phyloP scores from a whole-genome alignment of 495 filamentous ascomycete genomes.

The Parmelia sp. region DNA sequence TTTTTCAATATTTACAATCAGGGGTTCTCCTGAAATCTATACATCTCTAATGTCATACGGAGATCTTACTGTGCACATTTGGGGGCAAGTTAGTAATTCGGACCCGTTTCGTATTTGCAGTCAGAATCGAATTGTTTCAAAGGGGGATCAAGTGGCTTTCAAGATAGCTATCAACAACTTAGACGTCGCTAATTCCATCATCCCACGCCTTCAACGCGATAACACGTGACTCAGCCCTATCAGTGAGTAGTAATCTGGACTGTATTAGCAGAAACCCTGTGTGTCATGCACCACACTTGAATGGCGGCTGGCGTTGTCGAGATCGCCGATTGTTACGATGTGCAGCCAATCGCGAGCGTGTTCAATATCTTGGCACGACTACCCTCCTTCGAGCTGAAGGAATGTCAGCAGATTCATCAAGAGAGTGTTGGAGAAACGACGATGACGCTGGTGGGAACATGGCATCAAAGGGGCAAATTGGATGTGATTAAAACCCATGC shows the following conservation, averaged over 20 bases:
- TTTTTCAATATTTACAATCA: no score
- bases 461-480: background rate
- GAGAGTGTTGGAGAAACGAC: background rate
- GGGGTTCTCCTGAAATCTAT: background rate
- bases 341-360: background rate
- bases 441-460: background rate
- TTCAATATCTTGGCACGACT: background rate
- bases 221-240: slow-evolving; percentile 3
- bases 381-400: background rate
- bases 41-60: background rate
- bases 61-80: background rate
- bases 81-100: background rate
- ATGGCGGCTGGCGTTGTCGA: background rate
- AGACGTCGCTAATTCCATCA: background rate
- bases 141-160: no score
- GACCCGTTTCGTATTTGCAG: background rate
- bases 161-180: no score
- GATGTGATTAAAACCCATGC: background rate
- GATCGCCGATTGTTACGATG: background rate
- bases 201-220: background rate
- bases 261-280: background rate
- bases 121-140: background rate
- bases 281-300: background rate
- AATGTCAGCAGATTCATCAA: background rate
- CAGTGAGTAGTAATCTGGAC: background rate